Evolutionary conservation across 2,329 filamentous ascomycete genomes (phyloP).

Genomic region (Ophiostoma montium): DNA sequence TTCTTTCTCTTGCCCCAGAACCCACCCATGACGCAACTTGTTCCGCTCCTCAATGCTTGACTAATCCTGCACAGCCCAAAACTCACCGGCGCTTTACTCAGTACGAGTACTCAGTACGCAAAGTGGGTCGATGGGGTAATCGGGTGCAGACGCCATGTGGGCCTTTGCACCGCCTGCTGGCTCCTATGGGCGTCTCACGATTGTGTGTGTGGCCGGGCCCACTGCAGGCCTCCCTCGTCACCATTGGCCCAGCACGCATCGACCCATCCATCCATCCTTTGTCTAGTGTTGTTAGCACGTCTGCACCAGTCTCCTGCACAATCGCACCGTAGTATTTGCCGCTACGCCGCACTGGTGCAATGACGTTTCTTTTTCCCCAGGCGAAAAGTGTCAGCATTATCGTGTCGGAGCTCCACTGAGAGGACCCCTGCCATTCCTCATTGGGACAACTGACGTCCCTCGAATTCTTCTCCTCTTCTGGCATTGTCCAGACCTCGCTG

Average conservation of each 20-base stretch:
- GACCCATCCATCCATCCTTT: background rate
- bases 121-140: too few relatives aligned
- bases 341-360: background rate
- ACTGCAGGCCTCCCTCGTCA: background rate
- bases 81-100: background rate
- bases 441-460: background rate
- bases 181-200: background rate
- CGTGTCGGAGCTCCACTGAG: background rate
- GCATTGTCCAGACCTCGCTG: background rate
- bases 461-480: background rate
- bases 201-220: background rate
- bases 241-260: background rate
- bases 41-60: background rate
- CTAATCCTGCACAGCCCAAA: background rate
- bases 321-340: background rate
- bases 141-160: background rate
- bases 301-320: background rate
- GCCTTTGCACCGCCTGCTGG: background rate
- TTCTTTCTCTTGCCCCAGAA: background rate
- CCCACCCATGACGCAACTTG: background rate
- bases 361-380: background rate
- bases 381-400: background rate
- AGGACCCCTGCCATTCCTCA: background rate
- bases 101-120: too few relatives aligned
- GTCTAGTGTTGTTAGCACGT: background rate